A percentile compares a stretch with the other conserved stretches of the same genome.
These are phyloP conservation scores for Penicillium bovifimosum DNA, from an alignment of 495 filamentous ascomycete species.

Conservation along the genomic window DNA sequence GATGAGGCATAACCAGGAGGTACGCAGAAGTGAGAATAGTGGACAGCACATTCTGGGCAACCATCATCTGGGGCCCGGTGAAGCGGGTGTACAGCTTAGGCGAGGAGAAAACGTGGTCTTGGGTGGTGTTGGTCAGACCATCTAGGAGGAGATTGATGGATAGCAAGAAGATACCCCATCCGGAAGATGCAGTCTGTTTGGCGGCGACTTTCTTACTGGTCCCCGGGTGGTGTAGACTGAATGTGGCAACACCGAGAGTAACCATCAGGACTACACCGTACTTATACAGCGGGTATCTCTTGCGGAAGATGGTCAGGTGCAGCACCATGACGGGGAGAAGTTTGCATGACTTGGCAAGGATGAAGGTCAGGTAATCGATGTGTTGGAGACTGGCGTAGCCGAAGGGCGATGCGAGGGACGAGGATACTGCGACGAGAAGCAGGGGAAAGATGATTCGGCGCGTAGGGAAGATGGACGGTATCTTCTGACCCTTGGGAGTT, in stretches of 20 bases:
- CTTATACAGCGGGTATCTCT: conserved; percentile 90
- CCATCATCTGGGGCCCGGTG: conserved; percentile 97
- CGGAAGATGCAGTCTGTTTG: conserved; percentile 46
- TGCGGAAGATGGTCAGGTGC: conserved; percentile 87
- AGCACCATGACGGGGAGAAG: conserved; percentile 96
- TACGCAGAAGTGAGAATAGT: conserved; percentile 70
- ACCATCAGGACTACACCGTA: conserved; percentile 89
- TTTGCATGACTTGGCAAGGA: conserved; percentile 97
- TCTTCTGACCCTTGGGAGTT: conserved; percentile 48
- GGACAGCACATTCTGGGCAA: conserved; percentile 85
- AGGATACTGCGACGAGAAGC: conserved; percentile 77
- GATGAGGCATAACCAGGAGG: conserved; percentile 70
- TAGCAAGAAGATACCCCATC: conserved; percentile 79
- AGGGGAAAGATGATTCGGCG: conserved; percentile 69
- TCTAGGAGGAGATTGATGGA: conserved; percentile 93
- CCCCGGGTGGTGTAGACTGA: conserved; percentile 78
- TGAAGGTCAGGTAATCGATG: conserved; percentile 98
- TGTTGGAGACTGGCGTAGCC: conserved; percentile 90
- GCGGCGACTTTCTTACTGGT: conserved; percentile 62
- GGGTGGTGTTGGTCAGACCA: conserved; percentile 90
- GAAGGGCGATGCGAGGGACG: conserved; percentile 85
- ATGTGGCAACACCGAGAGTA: conserved; percentile 87
- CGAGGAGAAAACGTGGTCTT: conserved; percentile 85
- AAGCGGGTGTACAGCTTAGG: conserved; percentile 60
- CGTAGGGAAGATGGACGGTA: conserved; percentile 70